Conservation (phyloP, 768 basidiomycete species). For the Kwoniella botswanensis region DNA sequence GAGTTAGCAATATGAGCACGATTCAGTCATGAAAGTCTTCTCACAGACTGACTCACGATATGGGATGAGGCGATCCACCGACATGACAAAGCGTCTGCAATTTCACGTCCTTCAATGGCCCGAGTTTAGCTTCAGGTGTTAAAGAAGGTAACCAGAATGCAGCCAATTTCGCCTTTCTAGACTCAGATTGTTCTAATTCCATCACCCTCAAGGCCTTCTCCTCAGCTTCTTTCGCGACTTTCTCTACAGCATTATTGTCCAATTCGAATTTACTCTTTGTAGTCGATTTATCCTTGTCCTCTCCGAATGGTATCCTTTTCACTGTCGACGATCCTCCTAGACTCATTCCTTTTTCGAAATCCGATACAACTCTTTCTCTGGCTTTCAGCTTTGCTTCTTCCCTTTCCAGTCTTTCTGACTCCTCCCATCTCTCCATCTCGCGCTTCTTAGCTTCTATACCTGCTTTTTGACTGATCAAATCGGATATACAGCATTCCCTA, state of each 20-base stretch:
- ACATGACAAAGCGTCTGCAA: constrained; percentile 87
- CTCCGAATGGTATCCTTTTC: constrained; percentile 14
- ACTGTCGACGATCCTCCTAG: constrained; percentile 62
- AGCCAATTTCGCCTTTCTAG: constrained; percentile 83
- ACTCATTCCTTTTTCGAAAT: constrained; percentile 84
- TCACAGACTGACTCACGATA: constrained; percentile 66
- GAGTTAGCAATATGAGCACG: background rate
- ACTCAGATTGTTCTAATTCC: constrained; percentile 77
- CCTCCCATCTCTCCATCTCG: constrained; percentile 72
- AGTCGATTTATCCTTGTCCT: constrained; percentile 16
- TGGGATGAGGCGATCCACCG: constrained; percentile 73
- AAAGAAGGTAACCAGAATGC: constrained; percentile 97
- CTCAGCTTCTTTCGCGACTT: constrained; percentile 82
- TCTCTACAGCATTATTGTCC: constrained; percentile 82
- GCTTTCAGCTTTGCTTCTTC: constrained; percentile 73
- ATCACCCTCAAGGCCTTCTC: constrained; percentile 82
- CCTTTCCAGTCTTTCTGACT: constrained; percentile 80
- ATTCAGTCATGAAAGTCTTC: background rate
- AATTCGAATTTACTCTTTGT: constrained; percentile 77
- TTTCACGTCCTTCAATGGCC: constrained; percentile 76
- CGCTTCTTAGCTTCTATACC: constrained; percentile 90
- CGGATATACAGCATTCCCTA: constrained; percentile 88
- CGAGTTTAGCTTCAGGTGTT: constrained; percentile 77
- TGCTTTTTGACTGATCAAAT: constrained; percentile 75
- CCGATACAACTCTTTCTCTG: constrained; percentile 81